Conservation (phyloP, 2,329 filamentous ascomycete species). For the Bipolaris oryzae region DNA sequence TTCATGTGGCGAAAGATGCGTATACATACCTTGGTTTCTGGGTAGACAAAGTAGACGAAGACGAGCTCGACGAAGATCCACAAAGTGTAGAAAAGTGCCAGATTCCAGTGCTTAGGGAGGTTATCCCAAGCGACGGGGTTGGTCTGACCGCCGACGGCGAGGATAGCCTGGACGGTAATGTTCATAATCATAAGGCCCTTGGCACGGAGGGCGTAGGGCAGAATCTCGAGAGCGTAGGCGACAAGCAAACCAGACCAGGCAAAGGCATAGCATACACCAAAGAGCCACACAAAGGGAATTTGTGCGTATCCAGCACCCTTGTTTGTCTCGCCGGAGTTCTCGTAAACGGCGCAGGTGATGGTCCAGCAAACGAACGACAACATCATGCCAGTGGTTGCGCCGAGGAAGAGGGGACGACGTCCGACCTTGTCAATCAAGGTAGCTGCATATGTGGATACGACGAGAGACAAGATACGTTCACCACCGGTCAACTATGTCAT, state of each 20-base stretch:
- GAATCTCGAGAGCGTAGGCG: slow-evolving; percentile 59
- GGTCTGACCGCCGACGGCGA: slow-evolving; percentile 65
- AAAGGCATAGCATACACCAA: slow-evolving; percentile 59
- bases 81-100: slow-evolving; percentile 69
- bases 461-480: slow-evolving; percentile 64
- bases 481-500: slow-evolving; percentile 47
- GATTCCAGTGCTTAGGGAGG: slow-evolving; percentile 63
- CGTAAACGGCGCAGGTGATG: slow-evolving; percentile 37
- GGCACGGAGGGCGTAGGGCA: slow-evolving; percentile 57
- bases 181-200: slow-evolving; percentile 64
- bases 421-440: slow-evolving; percentile 62
- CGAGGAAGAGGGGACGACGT: slow-evolving; percentile 62
- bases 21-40: slow-evolving; percentile 59
- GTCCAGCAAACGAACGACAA: slow-evolving; percentile 48
- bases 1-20: neutral
- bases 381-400: slow-evolving; percentile 46
- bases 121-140: slow-evolving; percentile 68
- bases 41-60: slow-evolving; percentile 58
- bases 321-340: slow-evolving; percentile 38
- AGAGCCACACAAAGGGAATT: slow-evolving; percentile 59
- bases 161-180: slow-evolving; percentile 65
- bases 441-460: slow-evolving; percentile 62
- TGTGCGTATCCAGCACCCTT: slow-evolving; percentile 52
- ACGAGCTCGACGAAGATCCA: slow-evolving; percentile 66
- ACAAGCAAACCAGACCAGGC: slow-evolving; percentile 65